These are phyloP conservation scores for Cercospora sp. DNA, from an alignment of 2,329 filamentous ascomycete species.

Conservation along the genomic window DNA sequence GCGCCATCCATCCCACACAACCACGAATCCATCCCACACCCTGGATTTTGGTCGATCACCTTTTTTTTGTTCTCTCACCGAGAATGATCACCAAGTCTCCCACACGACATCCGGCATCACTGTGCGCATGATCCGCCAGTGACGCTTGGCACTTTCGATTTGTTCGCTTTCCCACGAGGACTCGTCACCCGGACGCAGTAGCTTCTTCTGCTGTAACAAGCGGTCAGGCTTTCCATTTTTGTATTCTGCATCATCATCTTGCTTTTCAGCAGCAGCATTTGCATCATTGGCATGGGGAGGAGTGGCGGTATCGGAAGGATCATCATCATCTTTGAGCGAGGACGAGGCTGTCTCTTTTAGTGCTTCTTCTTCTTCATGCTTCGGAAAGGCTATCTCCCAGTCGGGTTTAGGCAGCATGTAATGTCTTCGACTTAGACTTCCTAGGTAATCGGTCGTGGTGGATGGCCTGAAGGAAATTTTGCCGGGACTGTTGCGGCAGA, in stretches of 20 bases:
- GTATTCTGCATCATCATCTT: neutral
- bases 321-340: conserved; percentile 27
- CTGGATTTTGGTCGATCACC: neutral
- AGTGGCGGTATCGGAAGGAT: conserved; percentile 3
- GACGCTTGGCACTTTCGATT: conserved; percentile 71
- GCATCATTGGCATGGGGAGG: neutral
- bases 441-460: conserved; percentile 45
- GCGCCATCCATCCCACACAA: neutral
- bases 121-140: conserved; percentile 89
- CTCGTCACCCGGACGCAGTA: conserved; percentile 65
- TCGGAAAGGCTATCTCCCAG: conserved; percentile 51
- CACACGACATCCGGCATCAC: conserved; percentile 78
- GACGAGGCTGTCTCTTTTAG: conserved; percentile 3
- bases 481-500: conserved; percentile 70
- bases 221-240: neutral
- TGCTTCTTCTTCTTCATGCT: neutral
- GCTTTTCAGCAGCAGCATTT: neutral
- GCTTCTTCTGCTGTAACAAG: conserved; percentile 39
- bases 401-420: conserved; percentile 75
- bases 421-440: conserved; percentile 66
- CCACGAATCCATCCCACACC: neutral
- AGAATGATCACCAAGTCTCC: conserved; percentile 68
- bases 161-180: conserved; percentile 69
- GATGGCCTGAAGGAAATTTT: conserved; percentile 9
- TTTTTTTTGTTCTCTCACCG: neutral